A percentile compares a stretch with the other conserved stretches of the same genome.
phyloP scores from a whole-genome alignment of 805 yeast species.

The Lipomyces chichibuensis region DNA sequence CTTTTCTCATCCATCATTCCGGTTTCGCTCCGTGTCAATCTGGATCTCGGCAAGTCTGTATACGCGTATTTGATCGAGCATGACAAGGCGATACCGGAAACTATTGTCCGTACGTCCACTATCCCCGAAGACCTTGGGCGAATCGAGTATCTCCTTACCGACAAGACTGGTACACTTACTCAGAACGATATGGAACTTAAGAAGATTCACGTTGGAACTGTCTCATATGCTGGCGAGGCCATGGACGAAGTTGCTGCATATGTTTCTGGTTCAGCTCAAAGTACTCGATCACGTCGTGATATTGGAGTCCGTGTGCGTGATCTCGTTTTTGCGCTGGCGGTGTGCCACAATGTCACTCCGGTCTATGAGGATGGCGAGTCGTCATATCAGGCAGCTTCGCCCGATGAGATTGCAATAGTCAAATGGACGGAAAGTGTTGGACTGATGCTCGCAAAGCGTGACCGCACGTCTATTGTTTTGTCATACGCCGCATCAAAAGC shows the following conservation, averaged over 20 bases:
- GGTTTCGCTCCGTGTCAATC: constrained; percentile 88
- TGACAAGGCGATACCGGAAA: constrained; percentile 76
- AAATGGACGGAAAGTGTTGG: constrained; percentile 89
- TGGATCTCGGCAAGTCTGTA: constrained; percentile 93
- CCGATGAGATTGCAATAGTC: constrained; percentile 97
- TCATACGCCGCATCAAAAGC: constrained; percentile 62
- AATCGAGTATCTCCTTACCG: constrained; percentile 87
- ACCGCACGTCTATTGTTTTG: constrained; percentile 72
- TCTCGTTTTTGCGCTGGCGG: constrained; percentile 75
- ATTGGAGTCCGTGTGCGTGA: constrained; percentile 77
- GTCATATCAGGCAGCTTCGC: constrained; percentile 96
- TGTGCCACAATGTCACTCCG: constrained; percentile 98
- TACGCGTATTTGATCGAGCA: constrained; percentile 95
- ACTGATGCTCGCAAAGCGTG: constrained; percentile 75
- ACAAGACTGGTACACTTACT: constrained; percentile 96
- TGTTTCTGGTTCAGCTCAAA: constrained; percentile 37
- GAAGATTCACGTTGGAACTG: constrained; percentile 88
- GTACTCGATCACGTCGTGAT: constrained; percentile 61
- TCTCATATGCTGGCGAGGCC: constrained; percentile 88
- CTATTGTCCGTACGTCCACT: constrained; percentile 94
- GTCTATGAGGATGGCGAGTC: constrained; percentile 74
- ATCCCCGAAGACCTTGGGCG: constrained; percentile 98
- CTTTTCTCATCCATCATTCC: constrained; percentile 95
- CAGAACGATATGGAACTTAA: constrained; percentile 98
- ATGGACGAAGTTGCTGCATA: constrained; percentile 71